Conservation (phyloP, 2,329 filamentous ascomycete genomes). For the Phaeoacremonium minimum region DNA sequence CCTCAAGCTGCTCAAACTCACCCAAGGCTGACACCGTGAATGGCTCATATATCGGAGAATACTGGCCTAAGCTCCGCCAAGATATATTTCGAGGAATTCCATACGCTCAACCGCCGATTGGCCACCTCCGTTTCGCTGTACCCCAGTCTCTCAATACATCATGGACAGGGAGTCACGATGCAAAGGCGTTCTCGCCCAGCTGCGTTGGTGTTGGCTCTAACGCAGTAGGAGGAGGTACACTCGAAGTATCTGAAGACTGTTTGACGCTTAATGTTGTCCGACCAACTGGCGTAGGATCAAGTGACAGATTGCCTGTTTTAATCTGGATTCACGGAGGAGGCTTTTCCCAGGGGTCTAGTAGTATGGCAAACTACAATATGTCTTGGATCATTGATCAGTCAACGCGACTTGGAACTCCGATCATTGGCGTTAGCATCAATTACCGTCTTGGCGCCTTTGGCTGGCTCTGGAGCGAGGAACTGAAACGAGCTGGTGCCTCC, state of each 20-base stretch:
- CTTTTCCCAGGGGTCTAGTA: conserved; percentile 17
- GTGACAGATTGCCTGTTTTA: conserved; percentile 46
- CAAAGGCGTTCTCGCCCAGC: conserved; percentile 39
- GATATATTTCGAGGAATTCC: conserved; percentile 52
- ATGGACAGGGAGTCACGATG: conserved; percentile 33
- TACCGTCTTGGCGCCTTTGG: conserved; percentile 42
- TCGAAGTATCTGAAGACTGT: conserved; percentile 43
- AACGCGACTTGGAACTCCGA: conserved; percentile 34
- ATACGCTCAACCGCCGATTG: conserved; percentile 48
- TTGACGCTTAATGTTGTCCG: conserved; percentile 53
- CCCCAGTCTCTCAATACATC: conserved; percentile 43
- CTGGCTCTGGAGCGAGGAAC: conserved; percentile 35
- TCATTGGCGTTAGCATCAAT: conserved; percentile 43
- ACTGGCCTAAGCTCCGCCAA: conserved; percentile 33
- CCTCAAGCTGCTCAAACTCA: too few relatives aligned
- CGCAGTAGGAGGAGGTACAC: conserved; percentile 14
- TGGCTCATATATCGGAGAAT: conserved; percentile 40
- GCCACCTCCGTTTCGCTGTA: conserved; percentile 45
- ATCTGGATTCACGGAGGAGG: conserved; percentile 53
- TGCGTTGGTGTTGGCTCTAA: conserved; percentile 47
- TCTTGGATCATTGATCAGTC: conserved; percentile 50
- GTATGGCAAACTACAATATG: conserved; percentile 52
- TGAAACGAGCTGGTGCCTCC: conserved; percentile 31
- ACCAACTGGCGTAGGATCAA: conserved; percentile 33
- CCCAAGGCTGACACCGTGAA: conserved; percentile 22